Base-by-base conservation (phyloP, 2,329 filamentous ascomycete genomes). In the Aureobasidium sp. region DNA sequence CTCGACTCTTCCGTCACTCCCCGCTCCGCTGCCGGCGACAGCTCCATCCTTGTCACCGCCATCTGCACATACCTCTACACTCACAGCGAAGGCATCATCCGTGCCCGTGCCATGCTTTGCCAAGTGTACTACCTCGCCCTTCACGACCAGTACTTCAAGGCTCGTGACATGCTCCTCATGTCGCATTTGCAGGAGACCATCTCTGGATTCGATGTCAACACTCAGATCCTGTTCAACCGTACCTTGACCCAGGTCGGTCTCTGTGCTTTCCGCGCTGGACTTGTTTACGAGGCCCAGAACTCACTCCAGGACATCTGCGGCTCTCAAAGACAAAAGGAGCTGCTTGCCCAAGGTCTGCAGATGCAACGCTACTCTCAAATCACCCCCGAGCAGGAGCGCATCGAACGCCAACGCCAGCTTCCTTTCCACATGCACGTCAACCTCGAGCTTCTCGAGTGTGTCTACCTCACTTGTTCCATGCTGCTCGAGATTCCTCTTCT, bases 351-450 rank as follows among this genome's bases (percentile, higher is more conserved):
- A 77, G 95, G 94, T 74, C 90, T 99, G 64, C 96, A 97, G 81
- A 94, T 99, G 74, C 94, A 99, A 79, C 85, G 94, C 68, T 99
- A 92, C 79, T 93, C 85, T 69, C 92, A 96, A 71, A 94, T 99
- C 64, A 94, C 92, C 37, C 94, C 94, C 19, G 94, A 99, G 77
- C 94, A 99, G 77, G 94, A 99, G 79, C 89, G 93, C 66, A 83
- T 97, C 40, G 94, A 99, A 80, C 90, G 94, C 74, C 93, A 97
- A 78, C 87, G 94, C 69, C 94, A 99, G 78, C 84, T 99, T 67
- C 94, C 94, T 38, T 99, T 99, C 86, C 94, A 99, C 81, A 96
- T 99, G 91, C 94, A 99, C 83, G 99, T 99, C 81, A 99, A 99
- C 81, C 84, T 99, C 57, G 94, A 99, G 76, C 84, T 99, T 60